Base-by-base conservation (phyloP, 1,284 basidiomycete species). In the Phellinidium pouzarii region DNA sequence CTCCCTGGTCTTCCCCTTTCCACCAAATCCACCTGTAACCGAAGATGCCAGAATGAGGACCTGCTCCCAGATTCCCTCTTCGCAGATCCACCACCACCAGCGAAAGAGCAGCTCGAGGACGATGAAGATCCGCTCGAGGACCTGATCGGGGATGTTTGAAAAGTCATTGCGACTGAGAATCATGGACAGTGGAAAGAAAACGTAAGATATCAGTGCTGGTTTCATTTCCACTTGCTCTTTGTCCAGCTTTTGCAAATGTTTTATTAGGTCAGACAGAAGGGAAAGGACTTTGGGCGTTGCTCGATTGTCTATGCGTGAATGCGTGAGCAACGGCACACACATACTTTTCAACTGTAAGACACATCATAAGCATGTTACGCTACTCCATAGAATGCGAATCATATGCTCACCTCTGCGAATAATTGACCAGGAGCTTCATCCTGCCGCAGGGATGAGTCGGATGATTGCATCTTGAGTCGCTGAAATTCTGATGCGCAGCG, bases 121-220 rank as follows among this genome's bases (percentile, higher is more conserved):
- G n/a, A 71, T 60, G 57, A 95, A 73, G 23, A 92, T 68, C 53
- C 78, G 79, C 65, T 94, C 90, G 49, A 95, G 71, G 22, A 92
- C 70, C 59, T 81, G 80, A 62, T 94, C 87, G 6, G 92, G 88
- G 36, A 94, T 82, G 7, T 74, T 67, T 2, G 74, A 62, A 7
- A 83, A 76, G 6, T 73, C 58, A 62, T 91, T 88, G 27, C 87
- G 81, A 48, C 85, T 82, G 20, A 96, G 75, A 45, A 94, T 79
- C 23, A 82, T 80, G 0, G 91, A 90, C 52, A 96, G 65, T 1
- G 94, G 94, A 60, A 91, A 88, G 68, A 94, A 89, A 29, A 83
- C 71, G 66, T 96, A 97, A 49, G 86, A 84, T 43, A 91, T 79
- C 38, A 93, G 73, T n/a, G 78, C 75, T 0, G 78, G 65, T 1